phyloP scores from a whole-genome alignment of 225 moss, liverwort and hornwort species.

The Pleurozium schreberi region DNA sequence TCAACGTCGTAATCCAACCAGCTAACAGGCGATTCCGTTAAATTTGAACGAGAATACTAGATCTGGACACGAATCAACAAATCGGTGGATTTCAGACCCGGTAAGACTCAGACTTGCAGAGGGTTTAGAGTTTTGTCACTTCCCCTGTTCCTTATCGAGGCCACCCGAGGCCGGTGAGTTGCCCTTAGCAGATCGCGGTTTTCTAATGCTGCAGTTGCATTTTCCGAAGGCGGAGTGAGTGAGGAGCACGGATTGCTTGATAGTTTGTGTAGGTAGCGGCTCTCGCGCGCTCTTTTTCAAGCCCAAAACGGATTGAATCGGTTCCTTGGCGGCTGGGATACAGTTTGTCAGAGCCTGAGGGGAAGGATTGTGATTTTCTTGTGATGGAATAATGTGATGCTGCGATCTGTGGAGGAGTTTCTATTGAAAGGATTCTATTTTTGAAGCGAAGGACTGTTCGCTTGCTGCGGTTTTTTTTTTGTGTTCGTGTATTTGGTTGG shows the following conservation, averaged over 20 bases:
- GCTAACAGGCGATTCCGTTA: not conserved
- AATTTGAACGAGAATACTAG: not conserved
- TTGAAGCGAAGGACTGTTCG: not conserved
- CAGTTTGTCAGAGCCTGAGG: not conserved
- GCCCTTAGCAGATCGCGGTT: not conserved
- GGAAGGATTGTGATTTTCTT: not conserved
- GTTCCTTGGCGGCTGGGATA: not conserved
- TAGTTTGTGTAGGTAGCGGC: not conserved
- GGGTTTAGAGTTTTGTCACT: not conserved
- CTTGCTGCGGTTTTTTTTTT: not conserved
- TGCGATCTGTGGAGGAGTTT: not conserved
- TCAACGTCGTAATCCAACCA: accelerated
- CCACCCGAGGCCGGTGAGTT: not conserved
- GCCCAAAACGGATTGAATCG: not conserved
- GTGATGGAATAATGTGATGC: not conserved
- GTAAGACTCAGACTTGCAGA: not conserved
- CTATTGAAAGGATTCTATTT: not conserved
- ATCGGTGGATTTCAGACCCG: not conserved
- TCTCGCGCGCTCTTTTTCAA: not conserved
- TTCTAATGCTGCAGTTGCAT: not conserved
- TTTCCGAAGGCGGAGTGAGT: not conserved
- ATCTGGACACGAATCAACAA: not conserved
- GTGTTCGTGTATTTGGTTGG: not conserved
- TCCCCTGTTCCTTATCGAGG: not conserved
- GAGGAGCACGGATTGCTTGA: not conserved